These are phyloP conservation scores for Suillus subaureus DNA, from an alignment of 768 basidiomycete species.

Conservation along the genomic window DNA sequence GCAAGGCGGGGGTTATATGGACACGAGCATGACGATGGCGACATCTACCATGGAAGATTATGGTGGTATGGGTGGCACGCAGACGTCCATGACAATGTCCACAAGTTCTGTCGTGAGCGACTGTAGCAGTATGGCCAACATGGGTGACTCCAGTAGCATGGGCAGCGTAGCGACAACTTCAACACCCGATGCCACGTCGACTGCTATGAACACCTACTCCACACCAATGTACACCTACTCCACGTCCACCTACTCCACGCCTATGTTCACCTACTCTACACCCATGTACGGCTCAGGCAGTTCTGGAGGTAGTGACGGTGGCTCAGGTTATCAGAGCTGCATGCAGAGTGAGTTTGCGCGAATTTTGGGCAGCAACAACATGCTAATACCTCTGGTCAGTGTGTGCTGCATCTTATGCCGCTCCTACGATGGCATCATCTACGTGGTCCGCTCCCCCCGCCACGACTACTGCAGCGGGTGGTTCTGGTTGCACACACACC, in stretches of 20 bases:
- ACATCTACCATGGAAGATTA: constrained; percentile 7
- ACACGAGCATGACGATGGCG: not conserved
- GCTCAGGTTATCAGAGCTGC: constrained; percentile 58
- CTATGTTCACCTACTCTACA: constrained; percentile 35
- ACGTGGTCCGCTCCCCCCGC: constrained; percentile 21
- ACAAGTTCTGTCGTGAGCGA: not conserved
- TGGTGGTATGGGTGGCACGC: not conserved
- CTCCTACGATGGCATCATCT: constrained; percentile 31
- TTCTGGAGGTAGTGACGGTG: constrained; percentile 55
- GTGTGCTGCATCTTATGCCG: constrained; percentile 65
- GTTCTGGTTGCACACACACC: constrained; percentile 64
- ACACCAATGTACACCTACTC: constrained; percentile 42
- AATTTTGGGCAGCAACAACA: not conserved
- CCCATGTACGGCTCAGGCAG: constrained; percentile 66
- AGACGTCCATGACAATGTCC: constrained; percentile 5
- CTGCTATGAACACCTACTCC: constrained; percentile 34
- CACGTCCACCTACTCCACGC: constrained; percentile 15
- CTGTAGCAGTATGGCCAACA: constrained; percentile 1
- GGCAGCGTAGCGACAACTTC: not conserved
- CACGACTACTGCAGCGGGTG: constrained; percentile 30
- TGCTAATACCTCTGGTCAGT: constrained; percentile 39
- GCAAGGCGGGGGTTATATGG: not conserved
- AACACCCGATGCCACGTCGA: constrained; percentile 16
- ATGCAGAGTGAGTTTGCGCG: constrained; percentile 58
- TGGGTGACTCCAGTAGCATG: not conserved